phyloP scores from a whole-genome alignment of 2,329 filamentous ascomycete species.

The Talaromyces sp. region DNA sequence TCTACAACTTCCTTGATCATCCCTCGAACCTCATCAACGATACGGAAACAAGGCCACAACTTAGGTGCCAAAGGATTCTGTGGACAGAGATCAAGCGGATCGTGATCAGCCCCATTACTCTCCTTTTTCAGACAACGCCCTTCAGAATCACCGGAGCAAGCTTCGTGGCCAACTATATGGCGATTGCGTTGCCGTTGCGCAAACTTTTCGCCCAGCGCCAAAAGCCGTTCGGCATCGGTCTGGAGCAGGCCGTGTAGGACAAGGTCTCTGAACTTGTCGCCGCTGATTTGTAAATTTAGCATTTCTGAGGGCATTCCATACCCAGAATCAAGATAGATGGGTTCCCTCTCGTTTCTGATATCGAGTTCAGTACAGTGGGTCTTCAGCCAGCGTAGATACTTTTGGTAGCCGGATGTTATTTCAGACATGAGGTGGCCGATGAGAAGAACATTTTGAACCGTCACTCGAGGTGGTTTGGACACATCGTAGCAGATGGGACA shows the following conservation, averaged over 20 bases:
- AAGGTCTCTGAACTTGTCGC: slow-evolving; percentile 1
- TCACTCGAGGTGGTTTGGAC: slow-evolving; percentile 24
- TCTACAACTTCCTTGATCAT: slow-evolving; percentile 24
- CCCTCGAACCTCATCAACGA: slow-evolving; percentile 24
- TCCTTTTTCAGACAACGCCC: slow-evolving; percentile 22
- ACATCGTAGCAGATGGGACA: slow-evolving; percentile 25
- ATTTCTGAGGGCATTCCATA: not conserved
- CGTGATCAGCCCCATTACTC: slow-evolving; percentile 16
- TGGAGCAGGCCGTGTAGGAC: slow-evolving; percentile 11
- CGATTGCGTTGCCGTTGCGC: slow-evolving; percentile 23
- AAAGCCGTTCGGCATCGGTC: slow-evolving; percentile 17
- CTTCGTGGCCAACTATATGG: slow-evolving; percentile 24
- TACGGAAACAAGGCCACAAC: slow-evolving; percentile 24
- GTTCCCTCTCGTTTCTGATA: slow-evolving; percentile 11
- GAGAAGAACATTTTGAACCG: slow-evolving; percentile 25
- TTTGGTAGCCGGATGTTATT: slow-evolving; percentile 22
- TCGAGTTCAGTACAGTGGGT: slow-evolving; percentile 16
- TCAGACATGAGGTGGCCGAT: slow-evolving; percentile 24
- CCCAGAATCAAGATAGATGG: slow-evolving; percentile 5
- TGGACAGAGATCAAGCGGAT: slow-evolving; percentile 25
- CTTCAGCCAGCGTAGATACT: slow-evolving; percentile 23
- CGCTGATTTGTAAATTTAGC: slow-evolving; percentile 4
- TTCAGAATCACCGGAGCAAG: slow-evolving; percentile 19
- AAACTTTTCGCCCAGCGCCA: slow-evolving; percentile 18
- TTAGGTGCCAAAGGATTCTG: slow-evolving; percentile 18